phyloP scores from a whole-genome alignment of 345 rosid genomes.

The Raphanus sativus region DNA sequence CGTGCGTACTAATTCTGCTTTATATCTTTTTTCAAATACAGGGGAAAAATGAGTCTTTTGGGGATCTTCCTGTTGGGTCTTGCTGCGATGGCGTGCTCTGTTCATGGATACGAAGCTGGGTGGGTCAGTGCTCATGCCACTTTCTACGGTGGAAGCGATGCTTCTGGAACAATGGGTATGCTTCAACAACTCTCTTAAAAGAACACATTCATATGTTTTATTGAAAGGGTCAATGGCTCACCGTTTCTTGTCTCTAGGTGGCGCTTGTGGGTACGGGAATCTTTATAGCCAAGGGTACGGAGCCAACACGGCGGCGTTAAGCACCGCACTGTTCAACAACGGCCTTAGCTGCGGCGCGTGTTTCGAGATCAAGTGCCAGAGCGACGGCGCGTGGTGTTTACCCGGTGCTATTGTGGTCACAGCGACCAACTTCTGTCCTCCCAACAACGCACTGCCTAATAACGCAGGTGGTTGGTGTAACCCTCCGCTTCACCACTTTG shows the following conservation, averaged over 20 bases:
- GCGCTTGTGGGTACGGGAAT: conserved; percentile 74
- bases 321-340: conserved; percentile 59
- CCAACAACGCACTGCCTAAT: conserved; percentile 53
- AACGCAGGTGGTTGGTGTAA: conserved; percentile 71
- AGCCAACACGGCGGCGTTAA: conserved; percentile 62
- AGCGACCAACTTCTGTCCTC: conserved; percentile 67
- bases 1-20: background rate
- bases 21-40: background rate
- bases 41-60: conserved; percentile 40
- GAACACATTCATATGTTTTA: background rate
- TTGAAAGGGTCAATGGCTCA: background rate
- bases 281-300: conserved; percentile 66
- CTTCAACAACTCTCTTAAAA: background rate
- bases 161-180: conserved; percentile 91
- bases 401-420: conserved; percentile 55
- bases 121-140: conserved; percentile 88
- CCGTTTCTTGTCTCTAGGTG: conserved; percentile 41
- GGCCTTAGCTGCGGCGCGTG: conserved; percentile 70
- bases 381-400: conserved; percentile 58
- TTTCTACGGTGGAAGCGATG: conserved; percentile 83
- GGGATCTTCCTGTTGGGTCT: conserved; percentile 40
- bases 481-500: conserved; percentile 58
- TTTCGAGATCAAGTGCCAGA: conserved; percentile 53
- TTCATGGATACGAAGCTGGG: conserved; percentile 43
- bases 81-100: conserved; percentile 38